Base-by-base conservation (phyloP, 2,329 filamentous ascomycete genomes). In the Septoria linicola region DNA sequence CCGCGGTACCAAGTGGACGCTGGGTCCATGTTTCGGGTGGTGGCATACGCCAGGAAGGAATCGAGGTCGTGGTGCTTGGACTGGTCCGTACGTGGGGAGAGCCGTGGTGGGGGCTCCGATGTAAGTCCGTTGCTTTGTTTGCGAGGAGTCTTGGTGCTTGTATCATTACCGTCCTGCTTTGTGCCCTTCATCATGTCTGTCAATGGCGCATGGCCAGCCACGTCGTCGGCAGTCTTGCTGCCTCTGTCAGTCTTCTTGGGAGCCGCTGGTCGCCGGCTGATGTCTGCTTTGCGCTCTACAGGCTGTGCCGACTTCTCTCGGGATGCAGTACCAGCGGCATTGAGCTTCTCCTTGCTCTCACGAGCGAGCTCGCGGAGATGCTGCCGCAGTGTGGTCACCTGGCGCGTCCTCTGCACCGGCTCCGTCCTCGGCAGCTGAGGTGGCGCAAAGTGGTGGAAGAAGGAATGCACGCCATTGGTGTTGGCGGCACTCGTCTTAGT, bases 11-110 rank as follows among this genome's bases (percentile, higher is more conserved):
- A 76, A 0, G 81, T 82, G 13, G 79, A 82, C 3, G 67, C 70
- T 1, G 73, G 68, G 56, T 80, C 76, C 17, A 89, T 74, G 1
- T 76, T 74, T 0, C 72, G 76, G 42, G 79, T 78, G 16, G 75
- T 66, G 4, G 83, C 83, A 66, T 90, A 83, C 20, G 76, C 72
- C 21, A 87, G 68, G 66, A 89, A 92, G 0, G 83, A 80, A 1
- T 73, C 59, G 3, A 89, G 75, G 62, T 85, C 79, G 58, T 81
- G 72, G 67, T 91, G 88, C 39, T 80, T 68, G 23, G 34, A 21
- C 14, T 52, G 39, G 17, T 49, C 31, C 19, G 39, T 17, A 10
- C 37, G 37, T 5, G 42, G 30, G 4, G 46, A 34, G 8, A 49
- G 37, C 13, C 46, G 37, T 8, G 46, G 46, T 20, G 30, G 21